A percentile compares a stretch with the other conserved stretches of the same genome.
These are phyloP conservation scores for Platanus orientalis DNA, from an alignment of 164 flowering plant genomes.

Conservation along the genomic window DNA sequence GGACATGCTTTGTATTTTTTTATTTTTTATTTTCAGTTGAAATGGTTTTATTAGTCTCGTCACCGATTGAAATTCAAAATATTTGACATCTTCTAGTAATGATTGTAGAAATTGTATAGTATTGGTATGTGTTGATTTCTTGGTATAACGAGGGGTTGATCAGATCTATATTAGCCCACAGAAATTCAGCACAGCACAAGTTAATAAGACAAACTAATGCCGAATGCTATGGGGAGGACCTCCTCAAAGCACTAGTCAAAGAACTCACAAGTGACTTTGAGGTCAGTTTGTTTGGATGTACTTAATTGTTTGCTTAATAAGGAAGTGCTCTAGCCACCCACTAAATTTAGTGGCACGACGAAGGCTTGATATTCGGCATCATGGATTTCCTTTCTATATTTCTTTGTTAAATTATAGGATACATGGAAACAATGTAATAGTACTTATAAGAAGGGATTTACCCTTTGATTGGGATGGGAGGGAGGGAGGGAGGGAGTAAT, in stretches of 20 bases:
- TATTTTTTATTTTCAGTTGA: not conserved
- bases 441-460: too few species aligned
- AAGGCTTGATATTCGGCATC: slow-evolving; percentile 21
- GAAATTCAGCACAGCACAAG: slow-evolving; percentile 62
- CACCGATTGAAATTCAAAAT: not conserved
- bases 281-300: slow-evolving; percentile 25
- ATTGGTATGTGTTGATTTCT: not conserved
- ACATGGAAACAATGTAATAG: not conserved
- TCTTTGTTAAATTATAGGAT: not conserved
- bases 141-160: slow-evolving; percentile 46
- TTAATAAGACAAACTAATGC: slow-evolving; percentile 46
- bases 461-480: too few species aligned
- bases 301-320: not conserved
- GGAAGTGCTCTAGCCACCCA: slow-evolving; percentile 12
- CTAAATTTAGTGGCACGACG: slow-evolving; percentile 91
- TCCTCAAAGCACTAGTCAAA: slow-evolving; percentile 54
- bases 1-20: not conserved
- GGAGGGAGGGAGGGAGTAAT: not conserved
- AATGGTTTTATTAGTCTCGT: too few species aligned
- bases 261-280: slow-evolving; percentile 73
- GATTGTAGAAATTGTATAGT: not conserved
- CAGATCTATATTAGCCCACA: slow-evolving; percentile 63
- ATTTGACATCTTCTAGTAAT: not conserved
- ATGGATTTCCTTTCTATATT: too few species aligned
- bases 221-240: slow-evolving; percentile 61